Base-by-base conservation (phyloP, 2,329 filamentous ascomycete species). In the Claviceps humidiphila region DNA sequence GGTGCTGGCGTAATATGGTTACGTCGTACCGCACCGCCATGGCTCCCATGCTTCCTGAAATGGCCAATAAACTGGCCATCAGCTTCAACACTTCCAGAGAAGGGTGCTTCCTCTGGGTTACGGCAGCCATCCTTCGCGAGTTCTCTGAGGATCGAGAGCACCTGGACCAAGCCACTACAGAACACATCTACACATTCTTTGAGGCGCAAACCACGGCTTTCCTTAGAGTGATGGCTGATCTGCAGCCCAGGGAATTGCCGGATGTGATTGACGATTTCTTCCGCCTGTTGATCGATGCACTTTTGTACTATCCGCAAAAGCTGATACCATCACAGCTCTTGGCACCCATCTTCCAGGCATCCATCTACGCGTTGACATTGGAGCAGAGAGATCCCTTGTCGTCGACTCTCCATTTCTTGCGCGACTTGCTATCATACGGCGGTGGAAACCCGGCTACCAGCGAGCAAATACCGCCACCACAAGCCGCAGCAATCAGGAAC, bases 101-200 rank as follows among this genome's bases (percentile, higher is more conserved):
- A 68, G 93, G 93, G 13, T 96, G 91, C 66, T 98, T 98, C 76
- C 75, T 98, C n/a, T 98, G 93, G 93, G 91, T 93, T 1, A 96
- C 91, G 2, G 87, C 90, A 58, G 89, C 91, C 8, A 94, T 98
- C 56, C 78, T 98, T 34, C 85, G 93, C 54, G 93, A 98, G 66
- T 98, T 97, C 64, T 93, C 89, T 0, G 88, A 95, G 60, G 89
- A 91, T 43, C 81, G 87, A 43, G 89, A 95, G 59, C 81, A 87
- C 55, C 87, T 97, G 20, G 85, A 91, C 51, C 77, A 84, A 49
- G 74, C 78, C n/a, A 94, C 89, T 5, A 87, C 87, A 16, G 82
- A 89, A 51, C 86, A 86, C 57, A 94, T 98, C 52, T 98, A 94
- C 70, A 80, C 81, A 53, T 98, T 98, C 71, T 96, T 95, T 64